These are phyloP conservation scores for Phytopythium mirpurense DNA, from an alignment of 352 stramenopile genomes.

Conservation along the genomic window DNA sequence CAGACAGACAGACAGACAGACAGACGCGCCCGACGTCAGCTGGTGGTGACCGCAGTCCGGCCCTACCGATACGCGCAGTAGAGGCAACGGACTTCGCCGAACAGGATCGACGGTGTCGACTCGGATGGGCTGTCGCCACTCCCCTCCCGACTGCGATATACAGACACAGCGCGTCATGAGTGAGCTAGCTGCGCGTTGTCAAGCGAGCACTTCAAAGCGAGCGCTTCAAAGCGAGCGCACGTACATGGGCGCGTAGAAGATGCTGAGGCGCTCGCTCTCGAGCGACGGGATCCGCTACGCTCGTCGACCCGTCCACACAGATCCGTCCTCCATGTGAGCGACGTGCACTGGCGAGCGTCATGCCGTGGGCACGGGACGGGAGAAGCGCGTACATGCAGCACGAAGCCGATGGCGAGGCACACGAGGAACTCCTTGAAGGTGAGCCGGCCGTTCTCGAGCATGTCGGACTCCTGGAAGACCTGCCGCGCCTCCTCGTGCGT, in stretches of 20 bases:
- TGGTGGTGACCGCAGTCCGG: too few species aligned
- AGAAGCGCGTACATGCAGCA: conserved; percentile 57
- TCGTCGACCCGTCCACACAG: too few species aligned
- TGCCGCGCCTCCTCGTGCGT: conserved; percentile 66
- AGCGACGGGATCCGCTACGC: conserved; percentile 61
- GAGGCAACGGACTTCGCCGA: conserved; percentile 41
- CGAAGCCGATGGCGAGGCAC: conserved; percentile 81
- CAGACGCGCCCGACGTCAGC: too few species aligned
- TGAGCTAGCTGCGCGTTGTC: not conserved
- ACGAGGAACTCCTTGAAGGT: conserved; percentile 88
- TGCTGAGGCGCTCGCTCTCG: conserved; percentile 61
- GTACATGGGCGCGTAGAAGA: conserved; percentile 79
- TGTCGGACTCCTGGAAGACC: conserved; percentile 80
- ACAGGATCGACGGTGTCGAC: conserved; percentile 39
- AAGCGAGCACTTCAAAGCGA: not conserved
- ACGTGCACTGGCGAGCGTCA: not conserved
- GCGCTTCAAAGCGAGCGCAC: too few species aligned
- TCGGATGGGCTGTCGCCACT: conserved; percentile 4
- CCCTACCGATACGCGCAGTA: too few species aligned
- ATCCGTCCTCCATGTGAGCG: too few species aligned
- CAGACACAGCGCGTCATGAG: not conserved
- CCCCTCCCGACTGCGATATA: not conserved
- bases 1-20: too few species aligned
- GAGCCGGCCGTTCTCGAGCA: conserved; percentile 72
- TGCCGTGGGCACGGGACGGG: not conserved